Base-by-base conservation (phyloP, 345 rosid genomes). In the Kernera saxatilis region DNA sequence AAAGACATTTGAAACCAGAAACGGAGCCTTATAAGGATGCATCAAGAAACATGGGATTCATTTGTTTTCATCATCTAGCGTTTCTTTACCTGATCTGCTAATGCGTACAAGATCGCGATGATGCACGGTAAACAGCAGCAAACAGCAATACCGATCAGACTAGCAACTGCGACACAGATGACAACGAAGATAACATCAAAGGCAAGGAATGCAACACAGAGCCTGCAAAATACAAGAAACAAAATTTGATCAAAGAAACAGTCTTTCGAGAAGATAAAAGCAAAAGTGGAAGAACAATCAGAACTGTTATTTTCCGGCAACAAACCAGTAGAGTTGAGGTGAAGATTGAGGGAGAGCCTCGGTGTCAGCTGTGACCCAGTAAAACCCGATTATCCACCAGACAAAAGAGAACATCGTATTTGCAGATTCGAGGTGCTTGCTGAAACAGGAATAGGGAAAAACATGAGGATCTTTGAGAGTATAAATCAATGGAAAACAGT, bases 121-220 rank as follows among this genome's bases (percentile, higher is more conserved):
- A 93, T 93, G 78, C 97, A 93, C 3, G 98, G 98, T 73, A 93
- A 90, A 69, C 90, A 93, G 82, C 92, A 89, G 79, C 98, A 93
- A 66, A 93, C 86, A 69, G 97, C 97, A 52, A 93, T 81, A 22
- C 94, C 92, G 39, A 93, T 80, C 3, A 93, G 86, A 67, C 88
- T 85, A 1, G 97, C 97, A 69, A 81, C 82, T 50, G 80, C 86
- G 48, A 89, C 80, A 36, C 96, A 93, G 56, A 91, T 79, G 26
- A 88, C 79, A 39, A 91, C 91, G 60, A 93, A 93, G 66, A 88
- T 75, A 35, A 88, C 91, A 72, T 93, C 98, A 27, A 89, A 85
- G 25, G 89, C 88, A 71, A 93, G 99, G 76, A 87, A 91, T 14
- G 87, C 78, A 51, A 93, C 79, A 71, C 96, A 93, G 17, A 89